These are phyloP conservation scores for Arthrocladium fulminans DNA, from an alignment of 2,329 filamentous ascomycete species.

Conservation along the genomic window DNA sequence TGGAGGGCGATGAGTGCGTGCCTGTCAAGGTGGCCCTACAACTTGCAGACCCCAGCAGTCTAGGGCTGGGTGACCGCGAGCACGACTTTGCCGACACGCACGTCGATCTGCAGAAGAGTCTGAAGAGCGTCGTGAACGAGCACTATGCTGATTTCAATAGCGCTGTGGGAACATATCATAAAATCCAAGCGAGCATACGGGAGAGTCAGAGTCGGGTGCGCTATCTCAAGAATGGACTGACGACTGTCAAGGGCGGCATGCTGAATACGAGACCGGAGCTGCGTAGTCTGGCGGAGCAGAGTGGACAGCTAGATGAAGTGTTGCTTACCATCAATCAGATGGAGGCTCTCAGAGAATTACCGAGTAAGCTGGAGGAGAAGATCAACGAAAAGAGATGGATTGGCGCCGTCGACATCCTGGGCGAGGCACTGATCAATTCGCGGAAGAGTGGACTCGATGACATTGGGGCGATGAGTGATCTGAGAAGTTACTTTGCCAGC, in stretches of 20 bases:
- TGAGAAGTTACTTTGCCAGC: constrained; percentile 80
- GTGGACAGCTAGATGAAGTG: constrained; percentile 83
- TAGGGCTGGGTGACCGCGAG: constrained; percentile 84
- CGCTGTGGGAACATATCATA: constrained; percentile 97
- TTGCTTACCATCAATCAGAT: constrained; percentile 74
- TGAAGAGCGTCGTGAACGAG: constrained; percentile 94
- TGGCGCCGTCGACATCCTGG: constrained; percentile 82
- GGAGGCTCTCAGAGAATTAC: constrained; percentile 79
- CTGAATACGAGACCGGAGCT: constrained; percentile 82
- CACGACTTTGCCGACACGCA: constrained; percentile 75
- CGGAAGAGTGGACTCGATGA: constrained; percentile 81
- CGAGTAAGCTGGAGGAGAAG: constrained; percentile 83
- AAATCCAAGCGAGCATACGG: constrained; percentile 90
- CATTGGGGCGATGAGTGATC: constrained; percentile 78
- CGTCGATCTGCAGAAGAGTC: constrained; percentile 76
- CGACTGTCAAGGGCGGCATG: constrained; percentile 69
- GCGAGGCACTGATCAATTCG: constrained; percentile 75
- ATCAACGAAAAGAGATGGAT: constrained; percentile 96
- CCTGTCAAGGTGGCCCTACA: constrained; percentile 93
- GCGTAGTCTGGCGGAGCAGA: constrained; percentile 77
- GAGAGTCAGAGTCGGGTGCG: constrained; percentile 79
- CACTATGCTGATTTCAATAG: constrained; percentile 99
- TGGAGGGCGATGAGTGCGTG: constrained; percentile 80
- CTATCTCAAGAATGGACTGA: constrained; percentile 70
- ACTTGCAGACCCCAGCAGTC: constrained; percentile 84